Percentiles rank a stretch among this genome's conserved stretches.
These are phyloP conservation scores for Gaeumannomyces sp. DNA, from an alignment of 2,329 filamentous ascomycete genomes.

Conservation along the genomic window DNA sequence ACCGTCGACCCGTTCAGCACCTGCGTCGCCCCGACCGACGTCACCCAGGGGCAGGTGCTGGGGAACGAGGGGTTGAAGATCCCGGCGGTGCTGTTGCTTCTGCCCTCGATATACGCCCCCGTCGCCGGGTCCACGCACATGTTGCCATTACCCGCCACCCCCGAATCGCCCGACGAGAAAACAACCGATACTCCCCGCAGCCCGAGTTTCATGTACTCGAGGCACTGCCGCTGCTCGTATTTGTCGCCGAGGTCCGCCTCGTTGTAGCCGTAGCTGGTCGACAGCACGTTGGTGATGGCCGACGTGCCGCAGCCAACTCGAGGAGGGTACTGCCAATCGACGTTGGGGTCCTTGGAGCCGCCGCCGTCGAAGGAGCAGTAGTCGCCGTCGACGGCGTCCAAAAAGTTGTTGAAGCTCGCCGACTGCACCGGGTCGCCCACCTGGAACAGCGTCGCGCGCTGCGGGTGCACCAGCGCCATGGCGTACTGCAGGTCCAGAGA, in stretches of 20 bases:
- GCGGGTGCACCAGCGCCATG: constrained; percentile 41
- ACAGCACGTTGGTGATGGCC: constrained; percentile 44
- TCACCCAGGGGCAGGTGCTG: constrained; percentile 41
- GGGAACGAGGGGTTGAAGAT: constrained; percentile 43
- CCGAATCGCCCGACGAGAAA: constrained; percentile 45
- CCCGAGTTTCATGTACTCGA: constrained; percentile 52
- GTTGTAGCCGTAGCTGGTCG: constrained; percentile 46
- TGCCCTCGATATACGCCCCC: constrained; percentile 22
- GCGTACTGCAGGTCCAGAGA: constrained; percentile 33
- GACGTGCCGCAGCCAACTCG: constrained; percentile 37
- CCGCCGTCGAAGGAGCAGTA: constrained; percentile 37
- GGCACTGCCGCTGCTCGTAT: constrained; percentile 47
- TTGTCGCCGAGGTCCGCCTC: constrained; percentile 41
- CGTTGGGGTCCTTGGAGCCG: constrained; percentile 28
- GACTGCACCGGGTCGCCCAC: constrained; percentile 31
- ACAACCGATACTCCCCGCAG: constrained; percentile 44
- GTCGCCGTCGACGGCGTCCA: constrained; percentile 38
- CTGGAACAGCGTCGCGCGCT: constrained; percentile 43
- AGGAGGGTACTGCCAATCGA: constrained; percentile 30
- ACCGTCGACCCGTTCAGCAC: constrained; percentile 30
- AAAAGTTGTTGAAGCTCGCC: constrained; percentile 22
- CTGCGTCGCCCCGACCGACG: constrained; percentile 46
- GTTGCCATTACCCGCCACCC: constrained; percentile 34
- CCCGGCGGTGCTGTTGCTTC: constrained; percentile 20
- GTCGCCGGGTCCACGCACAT: constrained; percentile 28